A percentile compares a stretch with the other conserved stretches of the same genome.
Evolutionary conservation across 2,329 filamentous ascomycete genomes (phyloP).

Genomic region (Fusarium chlamydosporum): DNA sequence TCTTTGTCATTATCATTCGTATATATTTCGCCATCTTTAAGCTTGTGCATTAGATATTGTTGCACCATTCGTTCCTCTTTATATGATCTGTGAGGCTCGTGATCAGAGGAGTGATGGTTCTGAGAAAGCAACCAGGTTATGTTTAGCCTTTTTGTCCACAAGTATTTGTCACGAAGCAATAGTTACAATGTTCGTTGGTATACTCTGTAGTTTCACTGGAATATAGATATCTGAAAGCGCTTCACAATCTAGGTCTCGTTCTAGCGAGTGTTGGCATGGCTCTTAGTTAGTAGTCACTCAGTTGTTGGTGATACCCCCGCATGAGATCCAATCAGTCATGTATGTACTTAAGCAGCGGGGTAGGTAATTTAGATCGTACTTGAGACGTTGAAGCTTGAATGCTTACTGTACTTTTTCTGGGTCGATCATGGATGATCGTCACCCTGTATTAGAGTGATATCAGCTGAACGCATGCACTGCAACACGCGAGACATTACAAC

Average conservation of each 20-base stretch:
- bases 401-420: slow-evolving; percentile 14
- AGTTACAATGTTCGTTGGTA: background rate
- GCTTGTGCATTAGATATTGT: background rate
- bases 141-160: background rate
- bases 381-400: slow-evolving; percentile 7
- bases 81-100: background rate
- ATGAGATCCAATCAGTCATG: slow-evolving; percentile 1
- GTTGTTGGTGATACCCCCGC: slow-evolving; percentile 10
- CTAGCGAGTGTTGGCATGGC: background rate
- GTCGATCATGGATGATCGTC: slow-evolving; percentile 3
- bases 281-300: background rate
- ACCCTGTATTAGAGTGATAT: background rate
- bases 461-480: background rate
- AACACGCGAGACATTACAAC: background rate
- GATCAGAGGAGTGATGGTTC: background rate
- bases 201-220: too few relatives aligned
- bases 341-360: slow-evolving; percentile 6
- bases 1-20: background rate
- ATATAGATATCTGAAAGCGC: background rate
- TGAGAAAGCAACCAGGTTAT: background rate
- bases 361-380: slow-evolving; percentile 1
- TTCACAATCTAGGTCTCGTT: background rate
- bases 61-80: background rate
- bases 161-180: background rate
- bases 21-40: background rate